These are phyloP conservation scores for Carnegiea gigantea DNA, from an alignment of 179 eudicot species.

Conservation along the genomic window DNA sequence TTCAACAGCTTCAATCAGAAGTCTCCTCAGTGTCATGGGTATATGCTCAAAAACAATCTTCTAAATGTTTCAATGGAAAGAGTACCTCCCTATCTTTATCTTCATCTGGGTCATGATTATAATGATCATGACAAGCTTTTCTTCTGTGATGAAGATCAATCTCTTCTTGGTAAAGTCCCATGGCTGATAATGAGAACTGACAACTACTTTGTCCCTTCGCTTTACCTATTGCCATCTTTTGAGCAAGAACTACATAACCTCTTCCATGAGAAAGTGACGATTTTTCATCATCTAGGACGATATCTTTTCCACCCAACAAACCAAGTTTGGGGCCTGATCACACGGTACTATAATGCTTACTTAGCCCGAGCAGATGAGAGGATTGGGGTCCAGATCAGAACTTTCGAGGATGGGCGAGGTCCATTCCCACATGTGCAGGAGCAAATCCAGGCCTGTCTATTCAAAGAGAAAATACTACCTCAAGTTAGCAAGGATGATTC, in stretches of 20 bases:
- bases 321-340: slow-evolving; percentile 83
- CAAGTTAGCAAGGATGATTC: slow-evolving; percentile 34
- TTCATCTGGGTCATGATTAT: slow-evolving; percentile 76
- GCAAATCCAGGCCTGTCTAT: slow-evolving; percentile 62
- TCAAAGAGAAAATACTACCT: slow-evolving; percentile 60
- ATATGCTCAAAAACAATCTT: slow-evolving; percentile 49
- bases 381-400: slow-evolving; percentile 77
- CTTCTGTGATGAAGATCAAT: slow-evolving; percentile 74
- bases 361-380: slow-evolving; percentile 71
- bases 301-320: slow-evolving; percentile 88
- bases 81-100: slow-evolving; percentile 52
- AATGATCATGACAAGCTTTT: slow-evolving; percentile 75
- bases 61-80: slow-evolving; percentile 31
- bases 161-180: slow-evolving; percentile 44
- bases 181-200: slow-evolving; percentile 77
- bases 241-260: slow-evolving; percentile 60
- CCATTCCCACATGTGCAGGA: slow-evolving; percentile 66
- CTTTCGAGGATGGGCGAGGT: slow-evolving; percentile 52
- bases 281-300: slow-evolving; percentile 78
- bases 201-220: slow-evolving; percentile 76
- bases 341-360: slow-evolving; percentile 69
- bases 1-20: slow-evolving; percentile 47
- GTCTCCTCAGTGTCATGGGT: slow-evolving; percentile 61
- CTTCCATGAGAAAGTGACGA: slow-evolving; percentile 68
- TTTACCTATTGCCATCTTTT: slow-evolving; percentile 67